Conservation (phyloP, 305 asterid genomes). For the Solanum hybrid region DNA sequence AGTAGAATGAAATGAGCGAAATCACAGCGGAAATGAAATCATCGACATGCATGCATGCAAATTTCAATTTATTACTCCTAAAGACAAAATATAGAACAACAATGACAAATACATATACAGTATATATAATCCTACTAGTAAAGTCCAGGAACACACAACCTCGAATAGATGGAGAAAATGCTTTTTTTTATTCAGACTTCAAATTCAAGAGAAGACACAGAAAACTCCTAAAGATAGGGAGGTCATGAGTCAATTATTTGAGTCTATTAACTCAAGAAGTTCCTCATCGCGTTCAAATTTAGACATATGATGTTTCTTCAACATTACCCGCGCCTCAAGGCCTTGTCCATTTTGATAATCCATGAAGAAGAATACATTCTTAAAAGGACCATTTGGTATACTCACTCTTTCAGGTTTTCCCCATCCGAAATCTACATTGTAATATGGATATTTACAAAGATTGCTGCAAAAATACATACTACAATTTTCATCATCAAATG, state of each 20-base stretch:
- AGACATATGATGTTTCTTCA: neutral
- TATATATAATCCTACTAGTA: too few relatives aligned
- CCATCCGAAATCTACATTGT: neutral
- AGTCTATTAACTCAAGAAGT: neutral
- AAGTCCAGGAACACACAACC: too few relatives aligned
- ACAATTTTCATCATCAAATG: neutral
- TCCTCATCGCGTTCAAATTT: neutral
- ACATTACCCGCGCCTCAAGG: neutral
- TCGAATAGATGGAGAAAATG: too few relatives aligned
- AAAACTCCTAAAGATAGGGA: neutral
- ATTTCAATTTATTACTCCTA: too few relatives aligned
- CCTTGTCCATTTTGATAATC: neutral
- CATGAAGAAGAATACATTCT: neutral
- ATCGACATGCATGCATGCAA: too few relatives aligned
- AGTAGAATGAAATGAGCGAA: too few relatives aligned
- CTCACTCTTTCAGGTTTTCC: neutral
- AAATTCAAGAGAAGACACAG: too few relatives aligned
- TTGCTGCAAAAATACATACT: neutral
- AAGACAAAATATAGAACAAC: too few relatives aligned
- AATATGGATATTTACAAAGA: neutral
- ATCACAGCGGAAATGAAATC: too few relatives aligned
- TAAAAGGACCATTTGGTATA: neutral
- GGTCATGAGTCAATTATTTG: neutral
- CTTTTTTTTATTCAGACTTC: too few relatives aligned
- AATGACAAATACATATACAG: too few relatives aligned